These are phyloP conservation scores for Lipomyces yamadae DNA, from an alignment of 805 yeast genomes.

Conservation along the genomic window DNA sequence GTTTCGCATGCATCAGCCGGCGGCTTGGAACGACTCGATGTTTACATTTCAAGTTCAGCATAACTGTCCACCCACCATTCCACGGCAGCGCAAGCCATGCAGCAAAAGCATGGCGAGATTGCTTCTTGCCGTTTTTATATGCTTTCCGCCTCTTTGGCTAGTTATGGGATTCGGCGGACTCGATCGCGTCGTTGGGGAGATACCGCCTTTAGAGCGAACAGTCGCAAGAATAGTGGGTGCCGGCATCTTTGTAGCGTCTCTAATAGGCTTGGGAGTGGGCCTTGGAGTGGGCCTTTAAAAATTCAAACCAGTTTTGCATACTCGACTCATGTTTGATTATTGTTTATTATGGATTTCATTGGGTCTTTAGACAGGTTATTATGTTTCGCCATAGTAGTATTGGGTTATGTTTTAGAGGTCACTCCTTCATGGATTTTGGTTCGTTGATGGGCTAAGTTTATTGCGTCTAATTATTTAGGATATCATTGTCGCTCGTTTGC, in stretches of 20 bases:
- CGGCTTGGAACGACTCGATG: constrained; percentile 19
- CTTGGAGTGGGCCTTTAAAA: constrained; percentile 36
- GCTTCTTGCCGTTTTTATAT: constrained; percentile 37
- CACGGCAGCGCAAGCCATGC: constrained; percentile 16
- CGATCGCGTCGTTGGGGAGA: constrained; percentile 45
- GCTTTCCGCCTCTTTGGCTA: constrained; percentile 50
- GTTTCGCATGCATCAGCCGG: constrained; percentile 20
- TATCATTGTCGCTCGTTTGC: constrained; percentile 1
- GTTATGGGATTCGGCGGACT: constrained; percentile 48
- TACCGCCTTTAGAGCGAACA: constrained; percentile 43
- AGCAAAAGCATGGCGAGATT: constrained; percentile 31
- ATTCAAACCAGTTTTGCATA: background rate
- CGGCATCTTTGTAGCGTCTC: constrained; percentile 24
- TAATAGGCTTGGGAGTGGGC: constrained; percentile 35
- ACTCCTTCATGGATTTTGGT: background rate
- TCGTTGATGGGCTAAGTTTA: background rate
- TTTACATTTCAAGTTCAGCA: constrained; percentile 18
- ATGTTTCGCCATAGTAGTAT: constrained; percentile 12
- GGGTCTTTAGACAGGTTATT: background rate
- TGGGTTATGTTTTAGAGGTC: background rate
- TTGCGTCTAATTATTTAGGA: background rate
- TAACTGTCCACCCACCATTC: constrained; percentile 13
- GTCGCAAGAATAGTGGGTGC: constrained; percentile 46
- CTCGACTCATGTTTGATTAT: background rate
- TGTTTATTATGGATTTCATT: constrained; percentile 2